Evolutionary conservation across 345 rosid species (phyloP).

Genomic region (Sapria himalayana): DNA sequence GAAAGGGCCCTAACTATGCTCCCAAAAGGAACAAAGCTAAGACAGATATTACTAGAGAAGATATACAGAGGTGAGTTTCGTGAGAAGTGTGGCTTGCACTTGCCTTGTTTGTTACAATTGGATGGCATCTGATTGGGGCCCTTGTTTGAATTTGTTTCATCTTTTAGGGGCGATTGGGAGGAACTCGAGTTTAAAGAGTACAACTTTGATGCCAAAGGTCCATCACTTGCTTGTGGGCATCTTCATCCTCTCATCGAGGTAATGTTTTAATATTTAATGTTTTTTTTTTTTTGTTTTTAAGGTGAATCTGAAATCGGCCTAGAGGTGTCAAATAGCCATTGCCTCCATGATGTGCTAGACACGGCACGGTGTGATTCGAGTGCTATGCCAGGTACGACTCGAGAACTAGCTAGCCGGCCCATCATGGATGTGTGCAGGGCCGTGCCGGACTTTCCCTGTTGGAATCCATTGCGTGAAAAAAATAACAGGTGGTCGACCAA

Average conservation of each 20-base stretch:
- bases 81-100: too few relatives aligned
- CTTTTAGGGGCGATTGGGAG: slow-evolving; percentile 65
- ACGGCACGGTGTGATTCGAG: too few relatives aligned
- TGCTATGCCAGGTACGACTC: too few relatives aligned
- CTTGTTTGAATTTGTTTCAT: slow-evolving; percentile 8
- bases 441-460: too few relatives aligned
- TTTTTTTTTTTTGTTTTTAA: background rate
- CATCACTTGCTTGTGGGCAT: slow-evolving; percentile 66
- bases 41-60: slow-evolving; percentile 80
- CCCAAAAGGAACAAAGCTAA: slow-evolving; percentile 52
- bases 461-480: too few relatives aligned
- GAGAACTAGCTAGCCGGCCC: too few relatives aligned
- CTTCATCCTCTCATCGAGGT: slow-evolving; percentile 92
- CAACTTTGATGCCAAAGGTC: slow-evolving; percentile 82
- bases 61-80: slow-evolving; percentile 77
- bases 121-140: background rate
- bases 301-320: background rate
- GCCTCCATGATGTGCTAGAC: too few relatives aligned
- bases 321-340: too few relatives aligned
- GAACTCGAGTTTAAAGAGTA: slow-evolving; percentile 77
- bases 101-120: too few relatives aligned
- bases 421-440: too few relatives aligned
- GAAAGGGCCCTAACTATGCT: slow-evolving; percentile 67
- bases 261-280: slow-evolving; percentile 9
- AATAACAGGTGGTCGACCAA: too few relatives aligned